Evolutionary conservation across 2,329 filamentous ascomycete species (phyloP).

Genomic region (Davidsoniella eucalypti): DNA sequence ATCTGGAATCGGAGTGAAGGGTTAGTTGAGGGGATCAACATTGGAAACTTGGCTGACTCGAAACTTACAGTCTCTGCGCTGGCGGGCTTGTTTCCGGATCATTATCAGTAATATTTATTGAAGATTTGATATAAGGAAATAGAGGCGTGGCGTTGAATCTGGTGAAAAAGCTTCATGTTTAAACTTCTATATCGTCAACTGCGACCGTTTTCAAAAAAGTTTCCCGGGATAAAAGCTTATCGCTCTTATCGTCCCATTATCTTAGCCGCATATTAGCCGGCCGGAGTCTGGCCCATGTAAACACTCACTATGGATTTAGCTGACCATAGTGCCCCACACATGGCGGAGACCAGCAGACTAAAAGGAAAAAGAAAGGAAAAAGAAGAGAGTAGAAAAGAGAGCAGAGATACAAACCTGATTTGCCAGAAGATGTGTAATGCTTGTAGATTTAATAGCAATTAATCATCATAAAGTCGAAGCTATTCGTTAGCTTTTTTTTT

Average conservation of each 20-base stretch:
- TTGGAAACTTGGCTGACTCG: neutral
- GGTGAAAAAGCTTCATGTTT: neutral
- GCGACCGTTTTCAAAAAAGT: constrained; percentile 10
- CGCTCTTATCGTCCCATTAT: constrained; percentile 2
- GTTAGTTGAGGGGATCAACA: neutral
- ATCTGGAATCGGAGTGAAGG: constrained; percentile 22
- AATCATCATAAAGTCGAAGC: no score
- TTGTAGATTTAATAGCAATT: no score
- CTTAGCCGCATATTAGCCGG: constrained; percentile 4
- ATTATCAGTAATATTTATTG: constrained; percentile 9
- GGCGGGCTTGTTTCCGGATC: constrained; percentile 24
- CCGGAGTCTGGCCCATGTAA: no score
- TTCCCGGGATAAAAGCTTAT: constrained; percentile 10
- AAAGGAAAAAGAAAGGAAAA: no score
- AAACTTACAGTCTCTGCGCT: constrained; percentile 24
- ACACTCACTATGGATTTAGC: no score
- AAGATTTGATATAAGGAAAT: neutral
- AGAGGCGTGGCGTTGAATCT: neutral
- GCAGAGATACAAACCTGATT: no score
- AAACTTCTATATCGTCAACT: neutral
- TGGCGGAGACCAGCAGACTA: no score
- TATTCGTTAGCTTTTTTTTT: no score
- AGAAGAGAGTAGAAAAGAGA: no score
- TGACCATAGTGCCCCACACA: no score
- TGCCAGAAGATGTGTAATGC: no score